Conservation (phyloP, 306 rosid genomes). For the Bauhinia variegata region DNA sequence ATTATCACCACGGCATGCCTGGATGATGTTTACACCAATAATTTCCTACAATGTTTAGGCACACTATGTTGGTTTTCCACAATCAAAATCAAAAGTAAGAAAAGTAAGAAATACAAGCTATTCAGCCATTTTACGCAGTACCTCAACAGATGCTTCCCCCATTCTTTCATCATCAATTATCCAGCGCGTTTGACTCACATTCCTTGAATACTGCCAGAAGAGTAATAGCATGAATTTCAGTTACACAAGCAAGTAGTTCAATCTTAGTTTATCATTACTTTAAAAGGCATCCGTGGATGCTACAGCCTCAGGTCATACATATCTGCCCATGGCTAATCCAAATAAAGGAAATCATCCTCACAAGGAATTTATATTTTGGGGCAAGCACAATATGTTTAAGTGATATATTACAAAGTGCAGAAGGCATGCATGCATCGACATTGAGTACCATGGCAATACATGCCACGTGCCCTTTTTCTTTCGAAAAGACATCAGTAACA, state of each 20-base stretch:
- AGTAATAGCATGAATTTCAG: slow-evolving; percentile 30
- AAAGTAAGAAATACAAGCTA: slow-evolving; percentile 19
- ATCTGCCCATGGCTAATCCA: slow-evolving; percentile 8
- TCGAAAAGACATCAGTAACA: background rate
- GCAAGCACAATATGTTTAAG: slow-evolving; percentile 14
- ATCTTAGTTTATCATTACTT: slow-evolving; percentile 13
- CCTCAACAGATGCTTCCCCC: slow-evolving; percentile 99
- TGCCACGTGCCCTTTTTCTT: background rate
- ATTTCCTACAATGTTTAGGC: slow-evolving; percentile 61
- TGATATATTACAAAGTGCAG: slow-evolving; percentile 2
- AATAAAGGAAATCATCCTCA: slow-evolving; percentile 17
- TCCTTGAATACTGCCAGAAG: slow-evolving; percentile 82
- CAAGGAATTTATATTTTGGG: background rate
- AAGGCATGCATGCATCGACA: slow-evolving; percentile 23
- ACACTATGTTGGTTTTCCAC: slow-evolving; percentile 39
- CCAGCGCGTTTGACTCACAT: slow-evolving; percentile 96
- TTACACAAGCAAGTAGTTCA: slow-evolving; percentile 31
- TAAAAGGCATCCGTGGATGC: background rate
- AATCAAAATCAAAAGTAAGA: slow-evolving; percentile 28
- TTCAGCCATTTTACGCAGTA: slow-evolving; percentile 37
- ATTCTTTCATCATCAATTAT: slow-evolving; percentile 92
- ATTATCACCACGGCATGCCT: slow-evolving; percentile 73
- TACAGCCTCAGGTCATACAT: slow-evolving; percentile 21
- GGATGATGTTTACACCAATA: slow-evolving; percentile 68
- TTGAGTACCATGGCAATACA: background rate